Conservation (phyloP, 164 flowering plant species). For the Cinnamomum micranthum region DNA sequence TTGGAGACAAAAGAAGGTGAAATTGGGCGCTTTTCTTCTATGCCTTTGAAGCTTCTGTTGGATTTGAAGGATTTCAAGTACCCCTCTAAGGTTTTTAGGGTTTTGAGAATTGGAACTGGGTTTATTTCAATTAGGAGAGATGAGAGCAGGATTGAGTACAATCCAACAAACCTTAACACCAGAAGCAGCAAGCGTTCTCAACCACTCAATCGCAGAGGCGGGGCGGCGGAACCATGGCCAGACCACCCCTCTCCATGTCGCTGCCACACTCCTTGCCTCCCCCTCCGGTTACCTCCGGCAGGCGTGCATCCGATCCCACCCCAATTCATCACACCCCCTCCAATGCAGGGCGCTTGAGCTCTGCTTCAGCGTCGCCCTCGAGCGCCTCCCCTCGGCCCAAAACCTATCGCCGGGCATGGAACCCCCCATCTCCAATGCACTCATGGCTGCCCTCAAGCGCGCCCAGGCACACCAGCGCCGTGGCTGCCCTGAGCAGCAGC, state of each 20-base stretch:
- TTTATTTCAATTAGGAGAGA: slow-evolving; percentile 13
- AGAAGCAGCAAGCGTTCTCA: slow-evolving; percentile 81
- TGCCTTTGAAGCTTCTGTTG: slow-evolving; percentile 17
- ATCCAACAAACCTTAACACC: slow-evolving; percentile 87
- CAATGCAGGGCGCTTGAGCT: slow-evolving; percentile 99
- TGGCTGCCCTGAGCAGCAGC: slow-evolving; percentile 97
- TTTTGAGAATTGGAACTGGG: neutral
- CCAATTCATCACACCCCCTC: slow-evolving; percentile 92
- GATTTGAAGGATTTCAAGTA: slow-evolving; percentile 25
- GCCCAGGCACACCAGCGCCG: slow-evolving; percentile 98
- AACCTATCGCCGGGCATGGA: slow-evolving; percentile 47
- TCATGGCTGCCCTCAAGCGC: slow-evolving; percentile 94
- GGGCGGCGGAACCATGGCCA: slow-evolving; percentile 84
- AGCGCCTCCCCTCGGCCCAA: slow-evolving; percentile 78
- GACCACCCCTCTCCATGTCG: slow-evolving; percentile 96
- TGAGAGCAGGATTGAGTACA: slow-evolving; percentile 84
- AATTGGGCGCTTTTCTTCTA: slow-evolving; percentile 6
- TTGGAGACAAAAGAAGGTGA: neutral
- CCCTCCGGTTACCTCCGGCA: slow-evolving; percentile 80
- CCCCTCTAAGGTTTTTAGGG: slow-evolving; percentile 1
- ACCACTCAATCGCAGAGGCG: slow-evolving; percentile 84
- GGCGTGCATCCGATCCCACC: slow-evolving; percentile 94
- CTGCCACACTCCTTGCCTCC: slow-evolving; percentile 74
- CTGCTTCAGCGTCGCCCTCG: slow-evolving; percentile 95
- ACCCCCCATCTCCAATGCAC: slow-evolving; percentile 88